Evolutionary conservation across 495 filamentous ascomycete genomes (phyloP).

Genomic region (Talaromyces nanjingensis): DNA sequence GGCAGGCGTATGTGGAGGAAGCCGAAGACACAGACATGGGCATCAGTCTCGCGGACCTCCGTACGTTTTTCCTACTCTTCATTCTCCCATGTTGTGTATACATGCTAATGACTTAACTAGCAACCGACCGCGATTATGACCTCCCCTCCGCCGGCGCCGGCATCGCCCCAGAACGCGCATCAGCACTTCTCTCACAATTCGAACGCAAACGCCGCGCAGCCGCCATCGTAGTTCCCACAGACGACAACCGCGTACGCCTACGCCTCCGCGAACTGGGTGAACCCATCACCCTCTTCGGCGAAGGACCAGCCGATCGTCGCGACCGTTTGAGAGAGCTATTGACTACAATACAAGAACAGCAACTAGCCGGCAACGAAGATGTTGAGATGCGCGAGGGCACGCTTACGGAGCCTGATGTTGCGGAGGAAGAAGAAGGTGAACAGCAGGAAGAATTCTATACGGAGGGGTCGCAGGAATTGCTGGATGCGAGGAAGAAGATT

Average conservation of each 20-base stretch:
- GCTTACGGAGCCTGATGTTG: slow-evolving; percentile 21
- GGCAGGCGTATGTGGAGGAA: slow-evolving; percentile 96
- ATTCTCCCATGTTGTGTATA: background rate
- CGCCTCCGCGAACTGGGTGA: slow-evolving; percentile 78
- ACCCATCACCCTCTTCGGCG: slow-evolving; percentile 91
- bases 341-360: slow-evolving; percentile 61
- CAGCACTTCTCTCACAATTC: slow-evolving; percentile 83
- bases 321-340: slow-evolving; percentile 82
- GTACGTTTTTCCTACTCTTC: slow-evolving; percentile 39
- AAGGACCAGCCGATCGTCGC: slow-evolving; percentile 78
- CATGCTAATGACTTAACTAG: slow-evolving; percentile 27
- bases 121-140: slow-evolving; percentile 80
- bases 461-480: slow-evolving; percentile 62
- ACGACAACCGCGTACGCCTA: slow-evolving; percentile 78
- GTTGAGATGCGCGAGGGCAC: slow-evolving; percentile 48
- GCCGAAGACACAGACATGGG: slow-evolving; percentile 62
- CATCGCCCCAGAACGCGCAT: slow-evolving; percentile 80
- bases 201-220: slow-evolving; percentile 82
- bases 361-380: slow-evolving; percentile 55
- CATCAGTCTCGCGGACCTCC: slow-evolving; percentile 72
- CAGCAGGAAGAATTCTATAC: slow-evolving; percentile 97
- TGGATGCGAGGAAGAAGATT: slow-evolving; percentile 73
- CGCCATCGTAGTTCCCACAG: slow-evolving; percentile 89
- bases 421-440: slow-evolving; percentile 52
- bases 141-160: slow-evolving; percentile 65